Conservation (phyloP, 2,329 filamentous ascomycete genomes). For the Rutstroemia sp. region DNA sequence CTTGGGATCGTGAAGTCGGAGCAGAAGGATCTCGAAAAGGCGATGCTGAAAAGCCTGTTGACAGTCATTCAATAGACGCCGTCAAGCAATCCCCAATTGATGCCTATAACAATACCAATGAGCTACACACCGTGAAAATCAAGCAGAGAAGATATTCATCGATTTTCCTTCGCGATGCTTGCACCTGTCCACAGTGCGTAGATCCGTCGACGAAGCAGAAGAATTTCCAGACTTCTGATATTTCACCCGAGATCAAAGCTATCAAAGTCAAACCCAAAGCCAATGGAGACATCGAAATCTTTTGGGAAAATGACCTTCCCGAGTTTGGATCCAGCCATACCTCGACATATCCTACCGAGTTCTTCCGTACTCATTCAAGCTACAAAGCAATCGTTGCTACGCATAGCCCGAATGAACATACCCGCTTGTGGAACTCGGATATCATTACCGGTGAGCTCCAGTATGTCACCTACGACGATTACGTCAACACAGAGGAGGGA, state of each 20-base stretch:
- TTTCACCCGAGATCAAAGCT: slow-evolving; percentile 43
- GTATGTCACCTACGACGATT: slow-evolving; percentile 63
- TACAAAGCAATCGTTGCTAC: not conserved
- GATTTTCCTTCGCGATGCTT: slow-evolving; percentile 47
- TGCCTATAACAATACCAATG: not conserved
- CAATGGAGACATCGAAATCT: slow-evolving; percentile 39
- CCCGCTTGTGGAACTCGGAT: slow-evolving; percentile 35
- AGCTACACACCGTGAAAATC: not conserved
- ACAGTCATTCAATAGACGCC: too few species aligned
- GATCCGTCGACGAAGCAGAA: slow-evolving; percentile 55
- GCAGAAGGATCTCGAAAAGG: too few species aligned
- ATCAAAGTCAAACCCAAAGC: slow-evolving; percentile 30
- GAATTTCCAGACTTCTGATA: slow-evolving; percentile 56
- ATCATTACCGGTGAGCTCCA: slow-evolving; percentile 41
- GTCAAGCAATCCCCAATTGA: not conserved
- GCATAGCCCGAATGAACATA: not conserved
- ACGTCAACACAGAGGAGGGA: slow-evolving; percentile 50
- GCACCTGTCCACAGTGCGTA: slow-evolving; percentile 48
- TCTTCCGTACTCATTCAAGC: slow-evolving; percentile 6
- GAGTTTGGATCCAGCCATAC: slow-evolving; percentile 21
- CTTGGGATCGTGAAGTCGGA: too few species aligned
- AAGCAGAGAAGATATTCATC: not conserved
- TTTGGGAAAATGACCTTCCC: slow-evolving; percentile 49
- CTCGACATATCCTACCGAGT: slow-evolving; percentile 18
- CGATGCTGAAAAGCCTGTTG: too few species aligned